Evolutionary conservation across 192 early-diverging fungal species (phyloP).

Genomic region (Coemansia sp.): DNA sequence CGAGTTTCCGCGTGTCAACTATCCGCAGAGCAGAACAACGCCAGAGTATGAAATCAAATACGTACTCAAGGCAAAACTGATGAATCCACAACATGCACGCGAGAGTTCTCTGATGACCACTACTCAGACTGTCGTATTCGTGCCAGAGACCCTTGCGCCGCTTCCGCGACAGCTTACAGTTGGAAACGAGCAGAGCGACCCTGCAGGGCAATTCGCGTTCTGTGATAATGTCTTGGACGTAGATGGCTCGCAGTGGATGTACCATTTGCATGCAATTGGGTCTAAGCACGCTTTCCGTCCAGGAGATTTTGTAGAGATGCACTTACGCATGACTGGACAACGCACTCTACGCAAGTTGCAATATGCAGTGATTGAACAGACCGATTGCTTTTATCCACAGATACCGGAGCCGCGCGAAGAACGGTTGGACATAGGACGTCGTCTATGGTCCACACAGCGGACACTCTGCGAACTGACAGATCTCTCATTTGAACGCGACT

Average conservation of each 20-base stretch:
- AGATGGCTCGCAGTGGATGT: conserved; percentile 17
- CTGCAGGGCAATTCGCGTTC: conserved; percentile 18
- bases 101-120: conserved; percentile 11
- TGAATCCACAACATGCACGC: conserved; percentile 9
- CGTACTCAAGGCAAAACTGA: conserved; percentile 30
- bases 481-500: conserved; percentile 43
- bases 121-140: conserved; percentile 27
- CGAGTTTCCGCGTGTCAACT: conserved; percentile 51
- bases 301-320: conserved; percentile 38
- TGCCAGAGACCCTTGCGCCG: conserved; percentile 42
- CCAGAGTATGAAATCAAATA: conserved; percentile 44
- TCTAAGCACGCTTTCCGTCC: conserved; percentile 44
- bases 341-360: conserved; percentile 30
- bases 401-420: conserved; percentile 44
- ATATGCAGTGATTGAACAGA: conserved; percentile 32
- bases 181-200: neutral
- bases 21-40: conserved; percentile 35
- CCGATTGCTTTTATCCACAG: conserved; percentile 51
- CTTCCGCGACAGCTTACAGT: conserved; percentile 1
- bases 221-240: conserved; percentile 34
- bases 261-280: conserved; percentile 31
- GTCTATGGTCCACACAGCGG: conserved; percentile 36
- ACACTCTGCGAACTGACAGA: conserved; percentile 13
- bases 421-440: conserved; percentile 44
- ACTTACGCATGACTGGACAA: conserved; percentile 29